Evolutionary conservation across 208 protist genomes (phyloP).

Genomic region (Acanthamoeba divionensis): DNA sequence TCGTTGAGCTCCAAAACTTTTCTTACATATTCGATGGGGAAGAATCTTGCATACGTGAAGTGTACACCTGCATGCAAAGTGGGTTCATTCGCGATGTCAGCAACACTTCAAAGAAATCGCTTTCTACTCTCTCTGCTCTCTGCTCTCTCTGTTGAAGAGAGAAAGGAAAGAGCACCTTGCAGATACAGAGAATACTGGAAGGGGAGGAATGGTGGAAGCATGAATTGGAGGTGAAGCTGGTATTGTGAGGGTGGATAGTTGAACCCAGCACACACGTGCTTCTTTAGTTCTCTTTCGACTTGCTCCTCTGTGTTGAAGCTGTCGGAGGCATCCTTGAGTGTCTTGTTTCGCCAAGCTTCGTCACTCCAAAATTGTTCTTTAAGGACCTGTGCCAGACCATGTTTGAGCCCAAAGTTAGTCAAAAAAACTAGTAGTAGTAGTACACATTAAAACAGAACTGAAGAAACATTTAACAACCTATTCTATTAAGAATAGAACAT

Average conservation of each 20-base stretch:
- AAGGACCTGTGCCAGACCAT: not conserved
- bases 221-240: conserved; percentile 85
- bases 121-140: too few relatives aligned
- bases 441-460: too few relatives aligned
- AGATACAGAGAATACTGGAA: conserved; percentile 81
- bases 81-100: too few relatives aligned
- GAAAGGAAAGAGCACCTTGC: not conserved
- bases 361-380: conserved; percentile 46
- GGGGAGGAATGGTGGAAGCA: conserved; percentile 77
- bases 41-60: conserved; percentile 81
- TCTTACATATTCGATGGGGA: conserved; percentile 76
- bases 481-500: too few relatives aligned
- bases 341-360: conserved; percentile 38
- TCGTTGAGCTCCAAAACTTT: conserved; percentile 40
- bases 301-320: not conserved
- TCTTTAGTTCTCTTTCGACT: not conserved
- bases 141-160: too few relatives aligned
- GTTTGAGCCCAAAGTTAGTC: not conserved
- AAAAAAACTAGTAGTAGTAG: too few relatives aligned
- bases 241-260: conserved; percentile 85
- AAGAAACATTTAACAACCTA: too few relatives aligned
- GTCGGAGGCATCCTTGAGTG: not conserved
- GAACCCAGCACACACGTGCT: conserved; percentile 73
- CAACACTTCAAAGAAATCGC: too few relatives aligned
- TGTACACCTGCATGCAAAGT: conserved; percentile 79